Evolutionary conservation across 2,329 filamentous ascomycete species (phyloP), one percentile per base, ranked within the genome.

Genomic region (Cladosporium sp.): DNA sequence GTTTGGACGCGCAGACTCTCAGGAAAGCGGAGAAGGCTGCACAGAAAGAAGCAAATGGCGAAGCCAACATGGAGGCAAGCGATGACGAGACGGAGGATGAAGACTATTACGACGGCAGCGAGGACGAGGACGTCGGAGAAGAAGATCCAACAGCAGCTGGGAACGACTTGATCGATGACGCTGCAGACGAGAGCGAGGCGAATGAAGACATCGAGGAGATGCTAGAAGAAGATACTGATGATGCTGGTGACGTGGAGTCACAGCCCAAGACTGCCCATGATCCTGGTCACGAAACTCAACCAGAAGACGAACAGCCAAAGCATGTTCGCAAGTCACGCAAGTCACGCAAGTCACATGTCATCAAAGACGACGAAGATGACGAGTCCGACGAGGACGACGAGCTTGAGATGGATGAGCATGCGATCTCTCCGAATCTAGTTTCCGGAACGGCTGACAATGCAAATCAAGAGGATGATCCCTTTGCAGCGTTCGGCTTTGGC

Each of bases 1-100:
- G 92, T 59, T 81, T 86, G 61, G 90, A 97, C 70, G 92, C 88
- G 1, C 84, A 89, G 45, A 86, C 88, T 65, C 86, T 97, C 51
- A 88, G 87, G 74, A 85, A 88, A 66, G 80, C 85, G 51, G 94
- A 99, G 75, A 86, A 86, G 63, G 87, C 84, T 28, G 86, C 84
- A 45, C 85, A 85, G 0, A 93, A 89, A 75, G 85, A 86, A 68
- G 82, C 85, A 56, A 74, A 73, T 7, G 73, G 72, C 15, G 75
- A 80, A 55, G 74, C 69, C 3, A 73, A 75, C 40, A 67, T 71
- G 20, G 68, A 80, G 5, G 80, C 76, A 28, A 81, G 80, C 51
- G 81, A 82, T 49, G 83, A 82, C 60, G 81, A 83, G 56, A 80
- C 82, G 56, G 82, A 84, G 50, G 82, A 82, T 60, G 77, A 76